These are phyloP conservation scores for Botrytis fragariae DNA, from an alignment of 2,329 filamentous ascomycete species.

Conservation along the genomic window DNA sequence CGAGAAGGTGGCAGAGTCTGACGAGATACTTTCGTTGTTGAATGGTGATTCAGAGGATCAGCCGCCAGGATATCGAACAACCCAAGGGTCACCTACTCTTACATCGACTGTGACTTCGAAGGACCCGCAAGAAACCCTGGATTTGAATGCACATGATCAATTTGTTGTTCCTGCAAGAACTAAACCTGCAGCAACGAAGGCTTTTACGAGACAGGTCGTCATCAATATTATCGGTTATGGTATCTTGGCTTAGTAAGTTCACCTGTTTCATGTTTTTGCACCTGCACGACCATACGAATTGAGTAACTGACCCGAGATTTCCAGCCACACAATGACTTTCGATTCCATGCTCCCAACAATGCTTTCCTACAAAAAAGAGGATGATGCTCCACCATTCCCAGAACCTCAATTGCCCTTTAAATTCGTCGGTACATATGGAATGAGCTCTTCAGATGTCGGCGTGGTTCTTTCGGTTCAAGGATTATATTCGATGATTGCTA, in stretches of 20 bases:
- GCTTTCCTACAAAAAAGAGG: conserved; percentile 45
- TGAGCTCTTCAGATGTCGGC: conserved; percentile 81
- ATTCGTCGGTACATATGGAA: conserved; percentile 82
- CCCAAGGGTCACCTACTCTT: conserved; percentile 53
- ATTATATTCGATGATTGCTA: conserved; percentile 78
- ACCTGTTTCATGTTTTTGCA: conserved; percentile 13
- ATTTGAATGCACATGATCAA: conserved; percentile 31
- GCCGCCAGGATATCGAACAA: conserved; percentile 67
- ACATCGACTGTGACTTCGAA: conserved; percentile 38
- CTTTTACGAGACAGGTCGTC: conserved; percentile 81
- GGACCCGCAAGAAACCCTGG: conserved; percentile 42
- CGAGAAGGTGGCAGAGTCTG: conserved; percentile 42
- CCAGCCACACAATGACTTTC: conserved; percentile 92
- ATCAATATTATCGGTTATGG: conserved; percentile 88
- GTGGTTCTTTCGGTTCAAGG: conserved; percentile 87
- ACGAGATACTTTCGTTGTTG: conserved; percentile 56
- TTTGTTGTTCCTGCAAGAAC: conserved; percentile 33
- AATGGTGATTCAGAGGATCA: conserved; percentile 52
- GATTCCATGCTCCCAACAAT: conserved; percentile 93
- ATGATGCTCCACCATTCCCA: conserved; percentile 42
- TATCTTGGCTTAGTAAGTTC: conserved; percentile 86
- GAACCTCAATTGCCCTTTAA: conserved; percentile 72
- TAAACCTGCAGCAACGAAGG: conserved; percentile 49
- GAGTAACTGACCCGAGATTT: conserved; percentile 30
- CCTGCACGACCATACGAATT: conserved; percentile 11